phyloP scores from a whole-genome alignment of 805 yeast genomes.

The Teunomyces gatunensis region DNA sequence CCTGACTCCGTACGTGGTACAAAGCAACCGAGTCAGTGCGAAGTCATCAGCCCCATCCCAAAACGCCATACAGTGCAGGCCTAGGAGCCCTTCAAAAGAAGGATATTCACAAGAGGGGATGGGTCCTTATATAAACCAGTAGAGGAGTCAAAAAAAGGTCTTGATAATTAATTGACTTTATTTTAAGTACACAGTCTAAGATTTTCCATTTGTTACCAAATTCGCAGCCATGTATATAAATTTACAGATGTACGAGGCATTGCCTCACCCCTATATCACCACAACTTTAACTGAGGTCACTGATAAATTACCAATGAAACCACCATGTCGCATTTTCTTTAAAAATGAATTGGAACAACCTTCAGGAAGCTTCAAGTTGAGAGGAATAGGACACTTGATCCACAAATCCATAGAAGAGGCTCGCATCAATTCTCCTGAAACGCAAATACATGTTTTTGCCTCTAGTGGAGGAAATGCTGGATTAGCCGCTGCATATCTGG shows the following conservation, averaged over 20 bases:
- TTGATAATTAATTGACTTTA: background rate
- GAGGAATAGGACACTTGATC: constrained; percentile 53
- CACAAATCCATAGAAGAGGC: constrained; percentile 29
- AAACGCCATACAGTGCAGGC: constrained; percentile 2
- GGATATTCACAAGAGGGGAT: background rate
- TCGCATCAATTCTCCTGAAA: constrained; percentile 14
- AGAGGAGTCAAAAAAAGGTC: background rate
- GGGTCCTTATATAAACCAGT: background rate
- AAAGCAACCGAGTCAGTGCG: constrained; percentile 2
- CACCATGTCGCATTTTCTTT: constrained; percentile 41
- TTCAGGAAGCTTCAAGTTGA: constrained; percentile 54
- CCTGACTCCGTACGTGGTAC: constrained; percentile 1
- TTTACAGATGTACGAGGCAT: constrained; percentile 5
- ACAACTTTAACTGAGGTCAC: constrained; percentile 43
- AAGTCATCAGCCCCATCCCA: background rate
- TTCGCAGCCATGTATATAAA: constrained; percentile 3
- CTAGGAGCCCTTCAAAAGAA: background rate
- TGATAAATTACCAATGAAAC: constrained; percentile 19
- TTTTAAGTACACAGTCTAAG: background rate
- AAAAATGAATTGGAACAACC: constrained; percentile 56
- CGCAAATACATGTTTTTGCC: constrained; percentile 42
- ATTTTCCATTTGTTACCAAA: background rate
- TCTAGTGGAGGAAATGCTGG: constrained; percentile 60
- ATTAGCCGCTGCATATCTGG: constrained; percentile 51
- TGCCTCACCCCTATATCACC: constrained; percentile 21